Conservation (phyloP, 2,329 filamentous ascomycete genomes). For the Talaromyces sp. region DNA sequence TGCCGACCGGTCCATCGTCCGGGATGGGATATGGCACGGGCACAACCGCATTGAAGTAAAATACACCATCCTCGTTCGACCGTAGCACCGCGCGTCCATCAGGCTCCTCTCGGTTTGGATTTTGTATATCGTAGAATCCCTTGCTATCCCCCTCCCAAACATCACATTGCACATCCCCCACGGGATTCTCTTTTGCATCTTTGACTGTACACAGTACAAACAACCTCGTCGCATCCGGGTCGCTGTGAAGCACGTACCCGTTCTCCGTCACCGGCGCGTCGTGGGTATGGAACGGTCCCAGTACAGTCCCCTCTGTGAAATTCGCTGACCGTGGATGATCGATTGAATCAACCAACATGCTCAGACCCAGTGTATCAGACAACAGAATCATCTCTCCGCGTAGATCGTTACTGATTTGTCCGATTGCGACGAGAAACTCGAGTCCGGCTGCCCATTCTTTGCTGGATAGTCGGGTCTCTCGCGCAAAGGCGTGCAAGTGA, state of each 20-base stretch:
- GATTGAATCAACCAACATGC: slow-evolving; percentile 75
- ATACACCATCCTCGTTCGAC: slow-evolving; percentile 67
- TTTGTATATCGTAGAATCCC: slow-evolving; percentile 79
- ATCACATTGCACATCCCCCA: slow-evolving; percentile 67
- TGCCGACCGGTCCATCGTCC: slow-evolving; percentile 77
- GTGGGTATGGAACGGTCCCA: slow-evolving; percentile 55
- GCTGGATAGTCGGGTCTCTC: slow-evolving; percentile 72
- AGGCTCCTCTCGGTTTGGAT: slow-evolving; percentile 58
- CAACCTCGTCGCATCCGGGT: slow-evolving; percentile 57
- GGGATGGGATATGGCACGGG: slow-evolving; percentile 85
- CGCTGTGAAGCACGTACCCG: neutral
- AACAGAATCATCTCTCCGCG: slow-evolving; percentile 9
- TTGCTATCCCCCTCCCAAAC: slow-evolving; percentile 78
- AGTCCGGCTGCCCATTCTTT: slow-evolving; percentile 75
- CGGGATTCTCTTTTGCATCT: slow-evolving; percentile 60
- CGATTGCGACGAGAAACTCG: slow-evolving; percentile 67
- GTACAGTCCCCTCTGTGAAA: slow-evolving; percentile 70
- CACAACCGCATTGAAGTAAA: slow-evolving; percentile 82
- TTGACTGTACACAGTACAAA: slow-evolving; percentile 69
- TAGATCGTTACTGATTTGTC: slow-evolving; percentile 51
- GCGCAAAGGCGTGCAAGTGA: slow-evolving; percentile 77
- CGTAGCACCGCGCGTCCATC: slow-evolving; percentile 70
- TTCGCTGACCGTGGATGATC: slow-evolving; percentile 72
- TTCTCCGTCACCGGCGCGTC: neutral
- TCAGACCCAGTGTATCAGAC: slow-evolving; percentile 69